These are phyloP conservation scores for Parastagonospora avenae DNA, from an alignment of 2,329 filamentous ascomycete species.

Conservation along the genomic window DNA sequence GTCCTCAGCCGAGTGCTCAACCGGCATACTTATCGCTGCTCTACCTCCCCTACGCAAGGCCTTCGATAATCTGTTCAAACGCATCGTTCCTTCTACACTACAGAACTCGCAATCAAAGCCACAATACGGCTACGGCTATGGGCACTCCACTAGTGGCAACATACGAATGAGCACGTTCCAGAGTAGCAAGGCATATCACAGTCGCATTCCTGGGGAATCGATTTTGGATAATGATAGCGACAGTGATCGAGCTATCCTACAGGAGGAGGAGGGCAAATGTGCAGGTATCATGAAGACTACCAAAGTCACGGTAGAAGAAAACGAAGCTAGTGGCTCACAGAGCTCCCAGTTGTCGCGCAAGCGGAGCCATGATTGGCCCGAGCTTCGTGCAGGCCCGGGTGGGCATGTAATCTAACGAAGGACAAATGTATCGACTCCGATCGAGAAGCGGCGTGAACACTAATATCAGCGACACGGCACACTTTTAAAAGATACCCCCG, in stretches of 20 bases:
- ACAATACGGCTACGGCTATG: constrained; percentile 12
- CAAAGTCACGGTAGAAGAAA: constrained; percentile 22
- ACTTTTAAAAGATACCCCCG: too few species aligned
- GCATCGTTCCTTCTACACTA: constrained; percentile 19
- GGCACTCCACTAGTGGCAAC: constrained; percentile 5
- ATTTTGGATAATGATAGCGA: constrained; percentile 30
- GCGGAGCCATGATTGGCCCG: constrained; percentile 1
- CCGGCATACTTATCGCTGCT: constrained; percentile 30
- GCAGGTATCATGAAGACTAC: constrained; percentile 32
- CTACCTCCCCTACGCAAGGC: constrained; percentile 33
- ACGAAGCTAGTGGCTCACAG: neutral
- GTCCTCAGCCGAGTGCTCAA: constrained; percentile 26
- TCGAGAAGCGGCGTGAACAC: too few species aligned
- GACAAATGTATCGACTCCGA: neutral
- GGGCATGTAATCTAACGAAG: neutral
- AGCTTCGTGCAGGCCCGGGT: neutral
- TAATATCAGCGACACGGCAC: too few species aligned
- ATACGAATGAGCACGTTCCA: constrained; percentile 20
- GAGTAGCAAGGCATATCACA: constrained; percentile 27
- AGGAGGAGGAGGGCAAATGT: constrained; percentile 22
- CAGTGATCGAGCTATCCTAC: constrained; percentile 34
- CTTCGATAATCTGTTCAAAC: constrained; percentile 26
- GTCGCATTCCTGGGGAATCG: constrained; percentile 24
- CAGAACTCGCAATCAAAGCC: constrained; percentile 10
- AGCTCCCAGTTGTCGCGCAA: neutral